These are phyloP conservation scores for Syzygium malaccense DNA, from an alignment of 441 rosid genomes.

Conservation along the genomic window DNA sequence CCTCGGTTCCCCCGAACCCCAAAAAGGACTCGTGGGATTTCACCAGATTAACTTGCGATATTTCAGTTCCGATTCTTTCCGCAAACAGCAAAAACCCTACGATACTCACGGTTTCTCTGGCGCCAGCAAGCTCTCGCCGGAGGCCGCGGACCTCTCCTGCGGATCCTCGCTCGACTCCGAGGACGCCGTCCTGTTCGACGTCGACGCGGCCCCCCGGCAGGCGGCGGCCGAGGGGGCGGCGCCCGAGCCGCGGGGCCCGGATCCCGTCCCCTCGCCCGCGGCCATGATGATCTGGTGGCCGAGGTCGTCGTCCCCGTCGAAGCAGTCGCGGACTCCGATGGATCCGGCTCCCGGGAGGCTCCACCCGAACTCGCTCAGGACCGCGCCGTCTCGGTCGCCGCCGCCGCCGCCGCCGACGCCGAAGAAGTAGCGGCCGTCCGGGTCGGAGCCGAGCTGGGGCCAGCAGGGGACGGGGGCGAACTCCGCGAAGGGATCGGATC, in stretches of 20 bases:
- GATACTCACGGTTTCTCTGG: constrained; percentile 80
- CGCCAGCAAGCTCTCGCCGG: constrained; percentile 49
- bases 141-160: constrained; percentile 59
- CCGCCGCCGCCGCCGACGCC: constrained; percentile 23
- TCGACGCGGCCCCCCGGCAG: constrained; percentile 30
- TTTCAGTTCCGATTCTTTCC: neutral
- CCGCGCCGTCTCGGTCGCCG: constrained; percentile 27
- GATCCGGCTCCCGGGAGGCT: constrained; percentile 20
- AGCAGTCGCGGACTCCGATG: neutral
- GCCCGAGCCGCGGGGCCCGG: neutral
- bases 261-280: constrained; percentile 8
- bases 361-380: constrained; percentile 68
- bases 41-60: neutral
- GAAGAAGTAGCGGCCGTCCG: constrained; percentile 45
- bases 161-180: constrained; percentile 83
- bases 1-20: neutral
- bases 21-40: neutral
- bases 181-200: constrained; percentile 51
- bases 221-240: neutral
- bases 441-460: constrained; percentile 25
- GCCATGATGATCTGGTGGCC: constrained; percentile 9
- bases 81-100: neutral
- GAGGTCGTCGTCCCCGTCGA: neutral
- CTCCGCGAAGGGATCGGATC: constrained; percentile 39
- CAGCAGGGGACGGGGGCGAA: constrained; percentile 26